phyloP scores from a whole-genome alignment of 306 rosid species.

The Mimosa bimucronata region DNA sequence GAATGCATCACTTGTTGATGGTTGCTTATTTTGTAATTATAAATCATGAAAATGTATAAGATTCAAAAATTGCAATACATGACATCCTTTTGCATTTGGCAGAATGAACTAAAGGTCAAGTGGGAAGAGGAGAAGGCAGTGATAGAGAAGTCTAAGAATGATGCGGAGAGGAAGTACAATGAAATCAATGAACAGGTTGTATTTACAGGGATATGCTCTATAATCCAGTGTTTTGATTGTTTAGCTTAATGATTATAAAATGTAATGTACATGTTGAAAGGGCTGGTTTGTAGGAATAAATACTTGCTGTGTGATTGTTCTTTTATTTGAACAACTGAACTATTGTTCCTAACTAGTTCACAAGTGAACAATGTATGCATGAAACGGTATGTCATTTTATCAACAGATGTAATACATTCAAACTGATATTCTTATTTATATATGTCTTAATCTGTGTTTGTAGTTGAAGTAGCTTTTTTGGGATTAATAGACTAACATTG shows the following conservation, averaged over 20 bases:
- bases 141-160: conserved; percentile 58
- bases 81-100: conserved; percentile 24
- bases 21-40: not conserved
- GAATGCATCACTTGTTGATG: not conserved
- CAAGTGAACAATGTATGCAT: not conserved
- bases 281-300: not conserved
- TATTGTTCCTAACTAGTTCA: conserved; percentile 5
- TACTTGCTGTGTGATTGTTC: not conserved
- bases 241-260: not conserved
- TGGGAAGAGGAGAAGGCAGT: conserved; percentile 69
- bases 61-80: not conserved
- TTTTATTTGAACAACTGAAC: not conserved
- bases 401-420: not conserved
- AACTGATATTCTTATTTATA: not conserved
- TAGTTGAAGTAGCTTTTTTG: not conserved
- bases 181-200: conserved; percentile 94
- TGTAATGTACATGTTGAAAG: not conserved
- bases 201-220: not conserved
- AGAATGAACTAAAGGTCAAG: conserved; percentile 77
- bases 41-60: not conserved
- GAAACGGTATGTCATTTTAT: not conserved
- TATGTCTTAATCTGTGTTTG: not conserved
- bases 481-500: not conserved
- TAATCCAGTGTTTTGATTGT: not conserved
- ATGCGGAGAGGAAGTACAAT: conserved; percentile 70